Conservation (phyloP, 2,329 filamentous ascomycete species). For the Fusarium liriodendri region DNA sequence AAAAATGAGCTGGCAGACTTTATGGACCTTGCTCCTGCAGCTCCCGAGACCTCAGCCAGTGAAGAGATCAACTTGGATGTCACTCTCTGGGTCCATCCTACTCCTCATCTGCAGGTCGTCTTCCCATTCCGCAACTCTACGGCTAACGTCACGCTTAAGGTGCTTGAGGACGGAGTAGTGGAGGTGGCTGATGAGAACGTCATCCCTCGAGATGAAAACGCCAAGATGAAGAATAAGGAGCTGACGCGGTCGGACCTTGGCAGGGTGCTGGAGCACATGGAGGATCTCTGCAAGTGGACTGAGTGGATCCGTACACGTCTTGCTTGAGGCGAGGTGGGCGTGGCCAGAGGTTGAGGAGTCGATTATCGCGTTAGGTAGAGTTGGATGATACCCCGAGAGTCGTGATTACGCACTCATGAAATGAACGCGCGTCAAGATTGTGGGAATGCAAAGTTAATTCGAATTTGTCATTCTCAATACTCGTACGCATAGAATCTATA, state of each 20-base stretch:
- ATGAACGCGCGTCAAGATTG: conserved; percentile 1
- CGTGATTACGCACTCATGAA: conserved; percentile 1
- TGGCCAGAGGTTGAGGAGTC: background rate
- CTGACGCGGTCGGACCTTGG: conserved; percentile 57
- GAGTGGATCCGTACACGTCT: conserved; percentile 62
- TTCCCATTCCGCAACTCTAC: conserved; percentile 64
- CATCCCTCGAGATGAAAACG: conserved; percentile 34
- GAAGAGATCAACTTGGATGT: conserved; percentile 59
- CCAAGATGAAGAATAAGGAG: conserved; percentile 49
- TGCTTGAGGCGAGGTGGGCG: conserved; percentile 18
- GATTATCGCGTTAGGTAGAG: conserved; percentile 12
- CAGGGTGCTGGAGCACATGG: conserved; percentile 59
- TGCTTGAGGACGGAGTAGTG: conserved; percentile 69
- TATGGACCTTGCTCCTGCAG: conserved; percentile 32
- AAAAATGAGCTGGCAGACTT: conserved; percentile 50
- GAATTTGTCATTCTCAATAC: background rate
- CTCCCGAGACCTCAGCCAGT: background rate
- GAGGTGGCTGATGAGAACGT: conserved; percentile 69
- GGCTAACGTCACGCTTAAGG: conserved; percentile 67
- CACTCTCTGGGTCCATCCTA: conserved; percentile 62
- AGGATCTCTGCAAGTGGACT: conserved; percentile 65
- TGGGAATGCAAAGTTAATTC: background rate
- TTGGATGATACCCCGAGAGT: conserved; percentile 42
- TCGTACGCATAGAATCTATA: background rate
- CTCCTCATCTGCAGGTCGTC: conserved; percentile 62